Evolutionary conservation across 257 asterid genomes (phyloP).

Genomic region (Solanum pennellii): DNA sequence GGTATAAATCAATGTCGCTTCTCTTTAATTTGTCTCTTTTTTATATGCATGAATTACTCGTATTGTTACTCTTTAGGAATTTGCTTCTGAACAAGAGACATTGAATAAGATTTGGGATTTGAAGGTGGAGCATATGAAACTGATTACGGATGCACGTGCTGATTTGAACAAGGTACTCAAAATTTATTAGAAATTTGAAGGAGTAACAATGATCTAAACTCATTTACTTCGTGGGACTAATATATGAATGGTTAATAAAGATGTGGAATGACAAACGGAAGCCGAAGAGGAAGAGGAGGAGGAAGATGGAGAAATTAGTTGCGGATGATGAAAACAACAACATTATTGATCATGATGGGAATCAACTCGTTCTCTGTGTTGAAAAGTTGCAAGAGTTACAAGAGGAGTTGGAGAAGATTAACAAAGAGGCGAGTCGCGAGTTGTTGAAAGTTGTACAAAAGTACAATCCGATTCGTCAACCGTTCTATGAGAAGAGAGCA

Average conservation of each 20-base stretch:
- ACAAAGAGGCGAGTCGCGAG: slow-evolving; percentile 82
- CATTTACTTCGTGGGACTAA: not conserved
- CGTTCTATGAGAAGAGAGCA: slow-evolving; percentile 66
- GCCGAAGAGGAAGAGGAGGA: not conserved
- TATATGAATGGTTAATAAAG: not conserved
- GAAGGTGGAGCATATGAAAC: too few species aligned
- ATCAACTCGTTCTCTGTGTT: not conserved
- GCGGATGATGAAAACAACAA: not conserved
- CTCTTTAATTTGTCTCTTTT: not conserved
- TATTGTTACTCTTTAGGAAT: too few species aligned
- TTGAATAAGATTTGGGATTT: too few species aligned
- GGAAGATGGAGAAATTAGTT: not conserved
- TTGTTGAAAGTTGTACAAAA: slow-evolving; percentile 82
- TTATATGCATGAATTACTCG: too few species aligned
- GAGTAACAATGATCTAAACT: not conserved
- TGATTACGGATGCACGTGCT: not conserved
- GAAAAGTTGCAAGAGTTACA: not conserved
- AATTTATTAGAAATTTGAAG: not conserved
- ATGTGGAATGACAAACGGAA: not conserved
- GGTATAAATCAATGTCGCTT: not conserved
- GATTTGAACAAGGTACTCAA: not conserved
- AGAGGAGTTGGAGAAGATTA: slow-evolving; percentile 25
- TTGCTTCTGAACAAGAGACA: too few species aligned
- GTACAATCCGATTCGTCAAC: slow-evolving; percentile 77
- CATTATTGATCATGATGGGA: not conserved